Base-by-base conservation (phyloP, 2,329 filamentous ascomycete species). In the Lasiodiplodia sp. region DNA sequence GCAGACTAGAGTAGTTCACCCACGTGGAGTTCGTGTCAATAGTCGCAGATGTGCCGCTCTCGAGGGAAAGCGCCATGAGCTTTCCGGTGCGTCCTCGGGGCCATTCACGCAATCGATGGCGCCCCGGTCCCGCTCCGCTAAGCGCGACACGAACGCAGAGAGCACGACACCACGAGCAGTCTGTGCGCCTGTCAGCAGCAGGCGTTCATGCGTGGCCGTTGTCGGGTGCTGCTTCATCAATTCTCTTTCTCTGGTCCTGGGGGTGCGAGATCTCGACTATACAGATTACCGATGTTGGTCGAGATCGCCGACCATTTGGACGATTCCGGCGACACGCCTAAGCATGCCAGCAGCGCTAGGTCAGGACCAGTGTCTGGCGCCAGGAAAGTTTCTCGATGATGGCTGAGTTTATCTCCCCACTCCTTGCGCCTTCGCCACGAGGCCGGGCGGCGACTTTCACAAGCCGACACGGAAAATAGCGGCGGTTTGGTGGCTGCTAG, bases 381-480 rank as follows among this genome's bases (percentile, higher is more conserved):
- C 31, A 34, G 31, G 31, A 34, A 34, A 34, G 31, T 34, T 34
- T 34, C 31, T 34, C 31, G 31, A 10, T 34, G 31, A 2, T 34
- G 31, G 31, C 31, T 34, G 31, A 34, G 7, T 34, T 34, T 34
- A 8, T 34, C 31, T 10, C 31, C 31, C 31, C 31, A 2, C 31
- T 31, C 31, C 31, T 8, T 31, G 10, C 25, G 31, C 31, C 31
- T 10, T 34, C 31, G 31, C 31, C 31, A 34, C 31, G 31, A 34
- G 31, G 31, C 7, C 31, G 31, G 8, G 31, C 31, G 31, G 31
- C 31, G 31, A 34, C 31, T 60, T 31, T 47, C 57, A 31, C 37
- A 31, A 25, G 44, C 44, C 23, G 31, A 34, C 31, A 14, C 57
- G 57, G 38, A 47, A 60, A 12, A 60, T 47, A 31, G 57, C 57